Conservation (phyloP, 345 rosid genomes). For the Dipteronia sinensis region DNA sequence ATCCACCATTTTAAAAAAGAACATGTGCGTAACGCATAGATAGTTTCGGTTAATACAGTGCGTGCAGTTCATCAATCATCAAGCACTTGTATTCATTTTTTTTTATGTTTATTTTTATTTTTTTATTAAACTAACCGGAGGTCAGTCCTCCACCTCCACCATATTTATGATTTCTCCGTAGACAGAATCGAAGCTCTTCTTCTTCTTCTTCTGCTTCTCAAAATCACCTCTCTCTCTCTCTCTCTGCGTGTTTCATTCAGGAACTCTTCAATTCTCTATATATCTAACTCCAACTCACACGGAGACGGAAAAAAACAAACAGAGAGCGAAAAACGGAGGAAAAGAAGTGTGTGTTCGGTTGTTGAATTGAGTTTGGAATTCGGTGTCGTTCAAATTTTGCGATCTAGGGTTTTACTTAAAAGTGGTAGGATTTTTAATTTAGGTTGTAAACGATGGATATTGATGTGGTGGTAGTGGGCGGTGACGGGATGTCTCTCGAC, state of each 20-base stretch:
- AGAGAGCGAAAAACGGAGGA: not conserved
- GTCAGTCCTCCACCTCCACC: not conserved
- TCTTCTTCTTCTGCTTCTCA: not conserved
- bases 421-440: conserved; percentile 25
- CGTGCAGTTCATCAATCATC: too few relatives aligned
- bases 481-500: conserved; percentile 64
- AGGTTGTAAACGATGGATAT: conserved; percentile 25
- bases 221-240: not conserved
- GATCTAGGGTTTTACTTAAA: conserved; percentile 30
- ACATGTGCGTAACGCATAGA: too few relatives aligned
- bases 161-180: conserved; percentile 6
- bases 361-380: not conserved
- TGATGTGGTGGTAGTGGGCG: conserved; percentile 36
- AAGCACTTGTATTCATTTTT: too few relatives aligned
- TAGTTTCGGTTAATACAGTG: too few relatives aligned
- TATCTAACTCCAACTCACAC: not conserved
- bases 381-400: not conserved
- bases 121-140: too few relatives aligned
- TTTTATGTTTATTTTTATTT: too few relatives aligned
- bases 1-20: too few relatives aligned
- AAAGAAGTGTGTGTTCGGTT: not conserved
- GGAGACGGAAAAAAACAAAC: not conserved
- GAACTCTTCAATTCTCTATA: not conserved
- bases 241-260: not conserved
- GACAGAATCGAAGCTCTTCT: not conserved